Evolutionary conservation across 805 yeast genomes (phyloP).

Genomic region (Cyberlindnera saturnus): DNA sequence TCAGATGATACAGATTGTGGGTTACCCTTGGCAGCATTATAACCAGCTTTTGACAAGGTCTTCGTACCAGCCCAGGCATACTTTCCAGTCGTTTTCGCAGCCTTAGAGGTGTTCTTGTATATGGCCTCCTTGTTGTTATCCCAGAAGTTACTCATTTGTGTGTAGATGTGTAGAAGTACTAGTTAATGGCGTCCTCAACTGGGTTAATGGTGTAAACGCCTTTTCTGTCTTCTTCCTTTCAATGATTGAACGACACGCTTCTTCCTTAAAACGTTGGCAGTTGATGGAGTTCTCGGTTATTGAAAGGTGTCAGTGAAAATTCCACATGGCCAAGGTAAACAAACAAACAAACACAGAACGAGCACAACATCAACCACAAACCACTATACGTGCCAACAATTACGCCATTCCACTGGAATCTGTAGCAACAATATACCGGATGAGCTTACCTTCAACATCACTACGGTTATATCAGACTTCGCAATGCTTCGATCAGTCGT

Average conservation of each 20-base stretch:
- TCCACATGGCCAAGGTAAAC: too few species aligned
- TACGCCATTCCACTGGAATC: too few species aligned
- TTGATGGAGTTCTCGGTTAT: too few species aligned
- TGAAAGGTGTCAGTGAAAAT: too few species aligned
- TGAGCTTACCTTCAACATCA: too few species aligned
- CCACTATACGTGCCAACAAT: too few species aligned
- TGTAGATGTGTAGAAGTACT: background rate
- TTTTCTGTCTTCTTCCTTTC: background rate
- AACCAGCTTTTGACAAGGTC: slow-evolving; percentile 35
- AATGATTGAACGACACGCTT: too few species aligned
- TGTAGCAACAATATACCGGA: too few species aligned
- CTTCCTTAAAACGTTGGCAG: too few species aligned
- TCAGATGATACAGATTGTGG: background rate
- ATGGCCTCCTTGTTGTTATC: slow-evolving; percentile 36
- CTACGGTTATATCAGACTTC: too few species aligned
- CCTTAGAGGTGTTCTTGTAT: slow-evolving; percentile 28
- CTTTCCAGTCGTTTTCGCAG: slow-evolving; percentile 32
- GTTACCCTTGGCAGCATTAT: slow-evolving; percentile 31
- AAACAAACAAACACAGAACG: too few species aligned
- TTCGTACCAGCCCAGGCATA: slow-evolving; percentile 33
- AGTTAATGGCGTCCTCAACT: background rate
- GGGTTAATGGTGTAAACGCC: background rate
- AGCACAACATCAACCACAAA: too few species aligned
- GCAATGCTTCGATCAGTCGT: background rate
- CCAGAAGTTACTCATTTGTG: slow-evolving; percentile 29